Conservation (phyloP, 2,329 filamentous ascomycete species). For the Rosellinia necatrix region DNA sequence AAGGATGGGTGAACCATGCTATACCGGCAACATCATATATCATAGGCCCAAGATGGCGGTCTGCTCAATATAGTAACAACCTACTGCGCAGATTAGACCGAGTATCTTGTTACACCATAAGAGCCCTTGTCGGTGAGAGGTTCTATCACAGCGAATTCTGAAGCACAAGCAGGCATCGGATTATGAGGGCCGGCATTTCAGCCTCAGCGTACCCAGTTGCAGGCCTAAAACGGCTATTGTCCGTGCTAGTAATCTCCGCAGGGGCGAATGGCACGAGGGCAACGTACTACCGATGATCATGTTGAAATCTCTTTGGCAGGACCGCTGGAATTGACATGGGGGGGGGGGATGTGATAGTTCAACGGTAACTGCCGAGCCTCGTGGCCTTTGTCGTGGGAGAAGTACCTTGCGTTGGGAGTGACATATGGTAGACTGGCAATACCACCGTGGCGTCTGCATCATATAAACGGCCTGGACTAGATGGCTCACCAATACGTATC, state of each 20-base stretch:
- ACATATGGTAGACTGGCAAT: conserved; percentile 10
- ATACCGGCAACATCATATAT: too few species aligned
- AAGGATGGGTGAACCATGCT: too few species aligned
- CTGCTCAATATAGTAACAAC: too few species aligned
- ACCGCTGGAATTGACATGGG: background rate
- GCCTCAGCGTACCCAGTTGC: background rate
- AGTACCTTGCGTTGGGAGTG: conserved; percentile 26
- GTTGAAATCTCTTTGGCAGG: conserved; percentile 8
- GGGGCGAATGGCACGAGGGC: background rate
- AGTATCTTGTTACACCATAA: background rate
- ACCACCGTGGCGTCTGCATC: conserved; percentile 12
- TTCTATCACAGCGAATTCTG: background rate
- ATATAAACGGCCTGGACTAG: too few species aligned
- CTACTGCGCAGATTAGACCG: too few species aligned
- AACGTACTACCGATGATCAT: background rate
- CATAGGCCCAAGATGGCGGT: too few species aligned
- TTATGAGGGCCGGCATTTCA: background rate
- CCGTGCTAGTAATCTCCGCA: conserved; percentile 3
- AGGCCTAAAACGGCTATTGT: background rate
- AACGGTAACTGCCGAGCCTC: conserved; percentile 17
- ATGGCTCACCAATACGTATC: conserved; percentile 3
- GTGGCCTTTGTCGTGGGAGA: conserved; percentile 5
- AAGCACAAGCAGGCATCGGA: background rate
- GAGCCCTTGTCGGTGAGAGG: background rate
- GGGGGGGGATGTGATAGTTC: background rate